Percentiles rank a stretch among this genome's conserved stretches.
phyloP scores from a whole-genome alignment of 345 rosid species.

The Ricinus communis region DNA sequence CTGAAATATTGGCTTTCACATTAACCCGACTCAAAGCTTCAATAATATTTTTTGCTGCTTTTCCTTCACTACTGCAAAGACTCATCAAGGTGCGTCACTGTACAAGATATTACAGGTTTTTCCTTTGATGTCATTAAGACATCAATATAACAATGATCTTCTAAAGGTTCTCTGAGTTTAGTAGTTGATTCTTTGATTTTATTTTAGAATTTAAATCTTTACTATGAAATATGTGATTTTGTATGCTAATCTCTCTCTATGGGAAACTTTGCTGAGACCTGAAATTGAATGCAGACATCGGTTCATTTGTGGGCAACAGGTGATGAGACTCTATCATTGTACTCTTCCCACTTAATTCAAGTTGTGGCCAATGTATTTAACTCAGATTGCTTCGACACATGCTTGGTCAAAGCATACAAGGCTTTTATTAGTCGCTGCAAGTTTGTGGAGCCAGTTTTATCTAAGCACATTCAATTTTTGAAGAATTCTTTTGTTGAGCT shows the following conservation, averaged over 20 bases:
- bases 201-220: constrained; percentile 3
- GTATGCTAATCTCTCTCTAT: background rate
- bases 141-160: background rate
- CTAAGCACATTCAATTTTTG: constrained; percentile 47
- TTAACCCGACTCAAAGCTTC: constrained; percentile 61
- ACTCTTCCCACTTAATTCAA: constrained; percentile 56
- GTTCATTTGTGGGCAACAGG: constrained; percentile 82
- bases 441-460: constrained; percentile 46
- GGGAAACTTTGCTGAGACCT: constrained; percentile 7
- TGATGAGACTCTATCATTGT: constrained; percentile 49
- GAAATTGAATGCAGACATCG: constrained; percentile 47
- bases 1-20: constrained; percentile 55
- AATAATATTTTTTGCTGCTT: constrained; percentile 53
- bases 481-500: constrained; percentile 67
- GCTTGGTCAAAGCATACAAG: constrained; percentile 64
- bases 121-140: background rate
- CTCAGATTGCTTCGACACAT: constrained; percentile 56
- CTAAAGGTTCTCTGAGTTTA: background rate
- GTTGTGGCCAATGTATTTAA: constrained; percentile 56
- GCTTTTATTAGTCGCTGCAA: constrained; percentile 67
- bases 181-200: background rate
- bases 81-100: constrained; percentile 63
- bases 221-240: background rate
- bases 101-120: background rate
- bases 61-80: constrained; percentile 57